Conservation (phyloP, 352 stramenopile species). For the Globisporangium barbulae region DNA sequence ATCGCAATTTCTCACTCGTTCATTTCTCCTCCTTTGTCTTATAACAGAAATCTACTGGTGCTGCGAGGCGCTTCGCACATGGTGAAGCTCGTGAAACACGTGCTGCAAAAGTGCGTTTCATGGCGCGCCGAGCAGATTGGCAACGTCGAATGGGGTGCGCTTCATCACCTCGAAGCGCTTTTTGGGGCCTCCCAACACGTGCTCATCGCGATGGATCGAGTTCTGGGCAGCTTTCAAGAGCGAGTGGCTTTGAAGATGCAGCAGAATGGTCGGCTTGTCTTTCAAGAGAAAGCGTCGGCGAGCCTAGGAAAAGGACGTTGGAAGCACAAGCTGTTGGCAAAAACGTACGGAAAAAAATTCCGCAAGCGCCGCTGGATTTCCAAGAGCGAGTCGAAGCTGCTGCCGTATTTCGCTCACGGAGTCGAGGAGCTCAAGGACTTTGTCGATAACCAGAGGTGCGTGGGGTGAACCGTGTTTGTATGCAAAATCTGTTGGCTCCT, state of each 20-base stretch:
- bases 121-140: slow-evolving; percentile 44
- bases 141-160: slow-evolving; percentile 25
- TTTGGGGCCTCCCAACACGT: slow-evolving; percentile 36
- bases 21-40: neutral
- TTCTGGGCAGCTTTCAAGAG: slow-evolving; percentile 56
- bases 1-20: neutral
- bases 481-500: neutral
- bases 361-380: slow-evolving; percentile 58
- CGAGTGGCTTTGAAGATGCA: slow-evolving; percentile 71
- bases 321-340: slow-evolving; percentile 49
- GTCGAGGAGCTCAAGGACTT: slow-evolving; percentile 64
- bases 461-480: neutral
- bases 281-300: slow-evolving; percentile 11
- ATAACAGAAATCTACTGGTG: slow-evolving; percentile 34
- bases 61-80: slow-evolving; percentile 37
- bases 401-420: slow-evolving; percentile 62
- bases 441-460: slow-evolving; percentile 48
- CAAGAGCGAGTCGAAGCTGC: slow-evolving; percentile 48
- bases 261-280: slow-evolving; percentile 14
- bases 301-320: slow-evolving; percentile 24
- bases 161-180: slow-evolving; percentile 44
- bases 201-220: slow-evolving; percentile 30
- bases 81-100: slow-evolving; percentile 27
- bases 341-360: slow-evolving; percentile 53
- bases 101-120: slow-evolving; percentile 39